phyloP scores from a whole-genome alignment of 2,329 filamentous ascomycete species.

The Penicillium sumatraense region DNA sequence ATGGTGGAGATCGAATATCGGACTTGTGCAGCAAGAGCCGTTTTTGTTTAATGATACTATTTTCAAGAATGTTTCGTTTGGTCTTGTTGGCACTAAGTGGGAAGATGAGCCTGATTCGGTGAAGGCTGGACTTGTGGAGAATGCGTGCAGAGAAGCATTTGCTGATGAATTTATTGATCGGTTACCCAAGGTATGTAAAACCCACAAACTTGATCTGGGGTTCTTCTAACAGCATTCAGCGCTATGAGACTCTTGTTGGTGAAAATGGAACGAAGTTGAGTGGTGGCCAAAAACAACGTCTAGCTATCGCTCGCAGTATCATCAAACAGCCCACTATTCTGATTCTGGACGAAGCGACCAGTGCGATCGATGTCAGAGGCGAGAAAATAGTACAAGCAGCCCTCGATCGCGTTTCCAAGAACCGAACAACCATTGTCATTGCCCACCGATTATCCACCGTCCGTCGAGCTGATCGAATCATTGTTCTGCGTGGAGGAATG shows the following conservation, averaged over 20 bases:
- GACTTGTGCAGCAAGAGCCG: constrained; percentile 70
- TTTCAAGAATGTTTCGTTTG: constrained; percentile 65
- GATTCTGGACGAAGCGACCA: constrained; percentile 77
- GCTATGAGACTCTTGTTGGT: constrained; percentile 75
- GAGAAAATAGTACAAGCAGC: constrained; percentile 61
- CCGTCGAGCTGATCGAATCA: constrained; percentile 76
- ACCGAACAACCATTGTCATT: constrained; percentile 75
- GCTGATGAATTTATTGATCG: constrained; percentile 71
- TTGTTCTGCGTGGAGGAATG: constrained; percentile 73
- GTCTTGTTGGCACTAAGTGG: constrained; percentile 50
- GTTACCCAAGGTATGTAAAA: constrained; percentile 52
- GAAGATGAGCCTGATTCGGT: constrained; percentile 35
- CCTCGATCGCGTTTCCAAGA: constrained; percentile 59
- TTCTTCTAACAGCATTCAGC: constrained; percentile 43
- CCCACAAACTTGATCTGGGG: background rate
- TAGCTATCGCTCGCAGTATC: constrained; percentile 75
- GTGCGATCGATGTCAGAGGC: constrained; percentile 63
- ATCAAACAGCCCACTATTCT: constrained; percentile 69
- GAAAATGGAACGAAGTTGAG: constrained; percentile 78
- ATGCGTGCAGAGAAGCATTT: constrained; percentile 70
- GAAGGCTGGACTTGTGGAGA: constrained; percentile 58
- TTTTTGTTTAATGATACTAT: constrained; percentile 71
- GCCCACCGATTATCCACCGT: constrained; percentile 75
- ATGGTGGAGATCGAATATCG: constrained; percentile 63
- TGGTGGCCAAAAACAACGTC: constrained; percentile 82